Evolutionary conservation across 768 basidiomycete species (phyloP), one percentile per base, ranked within the genome.

Genomic region (Mycena maculata): DNA sequence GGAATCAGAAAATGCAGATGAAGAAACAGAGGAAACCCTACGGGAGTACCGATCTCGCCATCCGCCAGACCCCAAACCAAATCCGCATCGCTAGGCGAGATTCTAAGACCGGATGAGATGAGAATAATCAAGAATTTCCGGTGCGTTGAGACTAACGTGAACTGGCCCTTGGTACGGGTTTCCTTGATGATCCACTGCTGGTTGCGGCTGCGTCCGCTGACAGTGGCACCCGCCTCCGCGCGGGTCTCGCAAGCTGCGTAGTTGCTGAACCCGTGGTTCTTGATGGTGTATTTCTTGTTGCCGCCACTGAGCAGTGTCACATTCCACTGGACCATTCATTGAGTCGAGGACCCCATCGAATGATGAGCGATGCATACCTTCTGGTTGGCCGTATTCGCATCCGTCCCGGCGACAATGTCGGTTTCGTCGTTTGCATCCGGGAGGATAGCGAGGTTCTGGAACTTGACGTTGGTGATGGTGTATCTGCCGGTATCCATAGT

Each of bases 401-500:
- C 30, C 18, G 16, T 33, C 8, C 18, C 20, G 20, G 50, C 50
- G 18, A 33, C 31, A 22, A 41, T 41, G 39, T 41, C 39, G 39
- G 39, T 9, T 16, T 41, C 13, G 39, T 41, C 18, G 39, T 13
- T 41, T 25, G 54, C 54, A 22, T 55, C 36, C 22, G 36, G 36
- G 15, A 55, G 54, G 22, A 41, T 22, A 41, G 38, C 54, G 33
- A 39, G 36, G 54, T 39, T 55, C 15, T 27, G 11, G 23, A 23
- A 55, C 22, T 28, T 55, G 36, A 41, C 54, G 23, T 55, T 55
- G 38, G 36, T 41, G 54, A 55, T 55, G 38, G 39, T 55, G 54
- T 55, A 55, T 55, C 54, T 55, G 38, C 54, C 54, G 38, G 54
- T 55, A n/a, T 55, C 54, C 23, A 38, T 15, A 53, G 11, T 36